Conservation (phyloP, 768 basidiomycete species). For the Naganishia onofrii region DNA sequence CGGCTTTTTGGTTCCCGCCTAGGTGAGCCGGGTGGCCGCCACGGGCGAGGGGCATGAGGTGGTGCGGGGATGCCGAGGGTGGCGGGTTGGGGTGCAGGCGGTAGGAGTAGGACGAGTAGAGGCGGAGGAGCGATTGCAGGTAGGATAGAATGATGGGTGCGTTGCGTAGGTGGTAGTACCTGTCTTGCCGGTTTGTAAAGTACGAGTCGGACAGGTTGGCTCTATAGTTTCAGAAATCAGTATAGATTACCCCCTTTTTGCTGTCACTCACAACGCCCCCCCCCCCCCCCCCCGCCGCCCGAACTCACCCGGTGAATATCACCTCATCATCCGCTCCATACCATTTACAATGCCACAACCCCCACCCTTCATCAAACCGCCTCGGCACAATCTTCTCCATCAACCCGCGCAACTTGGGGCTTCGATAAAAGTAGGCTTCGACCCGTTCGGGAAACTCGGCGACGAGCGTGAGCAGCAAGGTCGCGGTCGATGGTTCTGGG, state of each 20-base stretch:
- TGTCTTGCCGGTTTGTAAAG: slow-evolving; percentile 91
- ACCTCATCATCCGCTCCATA: slow-evolving; percentile 91
- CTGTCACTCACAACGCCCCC: no score
- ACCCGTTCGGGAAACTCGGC: slow-evolving; percentile 69
- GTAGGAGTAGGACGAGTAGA: slow-evolving; percentile 72
- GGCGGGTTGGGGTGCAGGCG: slow-evolving; percentile 49
- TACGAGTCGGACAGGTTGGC: slow-evolving; percentile 92
- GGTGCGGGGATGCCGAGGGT: slow-evolving; percentile 38
- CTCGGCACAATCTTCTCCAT: slow-evolving; percentile 77
- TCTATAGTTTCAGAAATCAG: no score
- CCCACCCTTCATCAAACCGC: slow-evolving; percentile 97
- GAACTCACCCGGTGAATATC: slow-evolving; percentile 80
- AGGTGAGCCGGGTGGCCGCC: slow-evolving; percentile 4
- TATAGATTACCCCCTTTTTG: no score
- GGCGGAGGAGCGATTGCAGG: slow-evolving; percentile 72
- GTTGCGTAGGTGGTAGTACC: slow-evolving; percentile 72
- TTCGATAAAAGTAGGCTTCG: slow-evolving; percentile 77
- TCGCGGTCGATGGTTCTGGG: slow-evolving; percentile 57
- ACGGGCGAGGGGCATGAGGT: slow-evolving; percentile 42
- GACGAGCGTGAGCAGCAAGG: slow-evolving; percentile 66
- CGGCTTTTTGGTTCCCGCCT: slow-evolving; percentile 42
- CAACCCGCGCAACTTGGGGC: slow-evolving; percentile 74
- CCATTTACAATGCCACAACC: slow-evolving; percentile 95
- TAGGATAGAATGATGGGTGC: slow-evolving; percentile 72
- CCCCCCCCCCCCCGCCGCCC: no score